Evolutionary conservation across 1,284 basidiomycete species (phyloP).

Genomic region (Pyrrhoderma noxium): DNA sequence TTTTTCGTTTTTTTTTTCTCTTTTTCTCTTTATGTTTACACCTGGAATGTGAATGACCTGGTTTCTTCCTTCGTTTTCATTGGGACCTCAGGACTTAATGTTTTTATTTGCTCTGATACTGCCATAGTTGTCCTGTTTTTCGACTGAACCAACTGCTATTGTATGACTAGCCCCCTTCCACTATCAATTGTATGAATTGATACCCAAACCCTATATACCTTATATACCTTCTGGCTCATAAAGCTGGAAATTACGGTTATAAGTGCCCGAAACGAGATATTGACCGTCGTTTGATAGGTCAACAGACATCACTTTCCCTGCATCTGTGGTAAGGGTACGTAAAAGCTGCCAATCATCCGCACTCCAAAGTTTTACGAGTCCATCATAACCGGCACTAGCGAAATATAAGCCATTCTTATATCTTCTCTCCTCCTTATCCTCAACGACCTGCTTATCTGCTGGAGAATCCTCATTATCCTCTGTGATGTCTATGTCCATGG

Average conservation of each 20-base stretch:
- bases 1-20: not conserved
- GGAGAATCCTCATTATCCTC: conserved; percentile 23
- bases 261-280: conserved; percentile 84
- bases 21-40: conserved; percentile 9
- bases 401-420: conserved; percentile 87
- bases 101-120: conserved; percentile 4
- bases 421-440: conserved; percentile 50
- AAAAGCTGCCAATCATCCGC: conserved; percentile 97
- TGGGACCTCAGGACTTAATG: not conserved
- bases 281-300: conserved; percentile 82
- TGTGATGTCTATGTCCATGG: conserved; percentile 24
- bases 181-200: too few species aligned
- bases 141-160: conserved; percentile 12
- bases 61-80: not conserved
- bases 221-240: conserved; percentile 63
- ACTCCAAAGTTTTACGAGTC: conserved; percentile 92
- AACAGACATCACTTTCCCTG: conserved; percentile 97
- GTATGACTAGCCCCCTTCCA: conserved; percentile 21
- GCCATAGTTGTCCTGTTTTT: conserved; percentile 7
- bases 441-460: conserved; percentile 27
- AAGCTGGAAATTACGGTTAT: conserved; percentile 90
- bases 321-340: conserved; percentile 83
- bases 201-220: too few species aligned
- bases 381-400: conserved; percentile 92
- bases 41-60: conserved; percentile 10